Conservation (phyloP, 1,284 basidiomycete genomes). For the Cryptococcus wingfieldii region DNA sequence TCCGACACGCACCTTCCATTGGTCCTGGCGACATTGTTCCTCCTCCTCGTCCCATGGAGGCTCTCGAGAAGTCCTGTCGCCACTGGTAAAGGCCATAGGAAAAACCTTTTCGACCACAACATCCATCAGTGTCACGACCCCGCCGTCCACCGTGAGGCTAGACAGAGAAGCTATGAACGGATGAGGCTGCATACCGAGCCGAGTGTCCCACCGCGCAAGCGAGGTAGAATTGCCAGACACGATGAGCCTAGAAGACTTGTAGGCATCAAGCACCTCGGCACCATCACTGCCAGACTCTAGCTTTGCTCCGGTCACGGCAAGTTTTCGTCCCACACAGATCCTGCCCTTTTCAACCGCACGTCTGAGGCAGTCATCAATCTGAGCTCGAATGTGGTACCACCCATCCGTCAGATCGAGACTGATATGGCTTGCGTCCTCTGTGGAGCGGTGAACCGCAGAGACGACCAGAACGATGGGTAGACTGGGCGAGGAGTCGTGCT, state of each 20-base stretch:
- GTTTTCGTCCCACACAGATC: slow-evolving; percentile 74
- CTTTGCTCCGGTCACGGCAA: slow-evolving; percentile 75
- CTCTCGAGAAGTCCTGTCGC: slow-evolving; percentile 56
- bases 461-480: slow-evolving; percentile 76
- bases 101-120: slow-evolving; percentile 64
- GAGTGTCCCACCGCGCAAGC: slow-evolving; percentile 79
- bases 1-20: slow-evolving; percentile 63
- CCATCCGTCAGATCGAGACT: slow-evolving; percentile 85
- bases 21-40: slow-evolving; percentile 59
- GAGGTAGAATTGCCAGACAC: slow-evolving; percentile 80
- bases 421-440: slow-evolving; percentile 37
- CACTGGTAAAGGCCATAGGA: slow-evolving; percentile 47
- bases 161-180: slow-evolving; percentile 68
- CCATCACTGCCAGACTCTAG: slow-evolving; percentile 70
- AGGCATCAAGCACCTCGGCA: slow-evolving; percentile 76
- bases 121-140: slow-evolving; percentile 70
- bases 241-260: slow-evolving; percentile 60
- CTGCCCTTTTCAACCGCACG: slow-evolving; percentile 64
- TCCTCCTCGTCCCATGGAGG: slow-evolving; percentile 67
- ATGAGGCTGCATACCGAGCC: slow-evolving; percentile 65
- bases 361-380: slow-evolving; percentile 66
- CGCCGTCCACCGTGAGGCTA: slow-evolving; percentile 78
- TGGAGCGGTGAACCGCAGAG: slow-evolving; percentile 60
- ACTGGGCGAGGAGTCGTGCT: slow-evolving; percentile 60
- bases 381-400: slow-evolving; percentile 83